Evolutionary conservation across 371 early-diverging fungal species (phyloP).

Genomic region (Mucor circinelloides): DNA sequence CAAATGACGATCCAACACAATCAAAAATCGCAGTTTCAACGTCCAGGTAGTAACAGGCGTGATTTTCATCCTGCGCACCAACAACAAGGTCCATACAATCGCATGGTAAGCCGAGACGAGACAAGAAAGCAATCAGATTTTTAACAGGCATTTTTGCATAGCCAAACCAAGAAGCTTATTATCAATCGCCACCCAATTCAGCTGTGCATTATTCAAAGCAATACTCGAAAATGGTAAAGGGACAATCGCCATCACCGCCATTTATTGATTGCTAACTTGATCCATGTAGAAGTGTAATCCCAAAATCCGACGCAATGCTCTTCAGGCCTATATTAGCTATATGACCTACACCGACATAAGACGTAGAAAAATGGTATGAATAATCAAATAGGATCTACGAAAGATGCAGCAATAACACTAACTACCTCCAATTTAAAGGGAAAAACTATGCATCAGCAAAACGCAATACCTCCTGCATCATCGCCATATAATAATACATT

Average conservation of each 20-base stretch:
- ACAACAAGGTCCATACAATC: neutral
- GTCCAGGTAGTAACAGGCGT: neutral
- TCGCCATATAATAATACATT: neutral
- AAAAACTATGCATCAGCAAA: neutral
- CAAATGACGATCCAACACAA: neutral
- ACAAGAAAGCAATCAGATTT: neutral
- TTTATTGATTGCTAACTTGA: neutral
- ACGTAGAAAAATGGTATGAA: constrained; percentile 21
- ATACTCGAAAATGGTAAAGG: constrained; percentile 10
- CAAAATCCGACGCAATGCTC: constrained; percentile 39
- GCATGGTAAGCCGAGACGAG: neutral
- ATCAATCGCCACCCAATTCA: neutral
- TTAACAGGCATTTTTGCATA: neutral
- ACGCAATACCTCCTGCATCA: neutral
- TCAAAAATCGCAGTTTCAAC: neutral
- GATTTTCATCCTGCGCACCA: neutral
- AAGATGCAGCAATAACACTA: neutral
- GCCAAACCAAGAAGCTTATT: neutral
- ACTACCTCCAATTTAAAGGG: neutral
- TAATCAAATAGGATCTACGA: neutral
- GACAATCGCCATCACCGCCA: neutral
- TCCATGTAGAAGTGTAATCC: constrained; percentile 28
- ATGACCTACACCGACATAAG: constrained; percentile 47
- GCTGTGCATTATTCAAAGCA: constrained; percentile 1
- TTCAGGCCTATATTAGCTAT: constrained; percentile 52